A percentile compares a stretch with the other conserved stretches of the same genome.
Evolutionary conservation across 129 eudicot species (phyloP).

Genomic region (Centaurea solstitialis): DNA sequence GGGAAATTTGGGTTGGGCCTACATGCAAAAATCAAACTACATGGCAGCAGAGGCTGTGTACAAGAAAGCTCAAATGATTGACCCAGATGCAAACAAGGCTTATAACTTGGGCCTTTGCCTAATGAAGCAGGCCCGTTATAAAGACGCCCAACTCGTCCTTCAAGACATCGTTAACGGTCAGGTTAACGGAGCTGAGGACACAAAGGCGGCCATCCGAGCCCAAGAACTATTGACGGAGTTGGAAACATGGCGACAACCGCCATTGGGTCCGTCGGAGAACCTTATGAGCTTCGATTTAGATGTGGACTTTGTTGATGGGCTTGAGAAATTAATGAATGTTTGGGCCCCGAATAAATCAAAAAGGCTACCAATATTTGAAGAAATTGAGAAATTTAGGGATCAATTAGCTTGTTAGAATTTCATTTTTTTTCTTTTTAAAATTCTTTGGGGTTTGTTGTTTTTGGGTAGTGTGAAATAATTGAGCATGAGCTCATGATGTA

Average conservation of each 20-base stretch:
- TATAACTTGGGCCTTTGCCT: slow-evolving; percentile 67
- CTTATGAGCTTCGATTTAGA: slow-evolving; percentile 41
- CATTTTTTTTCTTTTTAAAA: too few relatives aligned
- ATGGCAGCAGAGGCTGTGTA: slow-evolving; percentile 82
- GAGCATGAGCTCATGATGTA: slow-evolving; percentile 1
- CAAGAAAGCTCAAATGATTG: slow-evolving; percentile 81
- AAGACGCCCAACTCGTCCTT: slow-evolving; percentile 56
- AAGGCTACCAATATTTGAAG: slow-evolving; percentile 82
- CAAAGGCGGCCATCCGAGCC: slow-evolving; percentile 38
- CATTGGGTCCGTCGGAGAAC: neutral
- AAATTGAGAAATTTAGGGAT: slow-evolving; percentile 61
- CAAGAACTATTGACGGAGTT: slow-evolving; percentile 49
- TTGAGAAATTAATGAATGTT: slow-evolving; percentile 46
- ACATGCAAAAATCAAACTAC: slow-evolving; percentile 68
- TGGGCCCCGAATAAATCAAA: slow-evolving; percentile 61
- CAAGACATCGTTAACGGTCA: slow-evolving; percentile 38
- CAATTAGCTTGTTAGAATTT: slow-evolving; percentile 61
- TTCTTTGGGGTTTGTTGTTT: neutral
- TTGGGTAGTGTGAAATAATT: neutral
- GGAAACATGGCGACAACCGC: slow-evolving; percentile 31
- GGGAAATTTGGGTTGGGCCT: slow-evolving; percentile 94
- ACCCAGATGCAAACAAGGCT: slow-evolving; percentile 81
- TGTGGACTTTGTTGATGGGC: slow-evolving; percentile 58
- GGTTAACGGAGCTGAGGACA: slow-evolving; percentile 47
- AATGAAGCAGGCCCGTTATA: slow-evolving; percentile 60